Evolutionary conservation across 1,284 basidiomycete genomes (phyloP).

Genomic region (Puccinia brachypodii): DNA sequence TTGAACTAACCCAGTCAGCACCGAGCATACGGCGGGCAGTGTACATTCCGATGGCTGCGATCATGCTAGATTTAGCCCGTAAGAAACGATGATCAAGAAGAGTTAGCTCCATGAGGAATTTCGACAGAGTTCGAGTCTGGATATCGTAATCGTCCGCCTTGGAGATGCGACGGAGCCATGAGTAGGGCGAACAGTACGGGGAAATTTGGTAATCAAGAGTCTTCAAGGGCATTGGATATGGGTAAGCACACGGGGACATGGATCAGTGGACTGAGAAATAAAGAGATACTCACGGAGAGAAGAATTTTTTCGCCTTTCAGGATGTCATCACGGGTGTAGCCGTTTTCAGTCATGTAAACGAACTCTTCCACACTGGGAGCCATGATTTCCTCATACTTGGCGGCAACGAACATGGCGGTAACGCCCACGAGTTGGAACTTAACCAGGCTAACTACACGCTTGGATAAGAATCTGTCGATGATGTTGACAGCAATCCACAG

Average conservation of each 20-base stretch:
- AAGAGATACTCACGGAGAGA: slow-evolving; percentile 63
- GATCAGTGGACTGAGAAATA: background rate
- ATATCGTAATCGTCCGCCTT: slow-evolving; percentile 99
- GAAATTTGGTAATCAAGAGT: slow-evolving; percentile 94
- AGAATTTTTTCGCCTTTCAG: slow-evolving; percentile 97
- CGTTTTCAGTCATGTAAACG: slow-evolving; percentile 94
- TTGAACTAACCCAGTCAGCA: slow-evolving; percentile 81
- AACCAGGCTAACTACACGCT: slow-evolving; percentile 65
- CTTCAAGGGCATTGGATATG: slow-evolving; percentile 53
- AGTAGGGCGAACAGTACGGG: slow-evolving; percentile 97
- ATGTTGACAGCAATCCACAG: slow-evolving; percentile 69
- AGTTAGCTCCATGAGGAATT: slow-evolving; percentile 96
- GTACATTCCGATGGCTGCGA: slow-evolving; percentile 99
- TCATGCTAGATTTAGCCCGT: slow-evolving; percentile 84
- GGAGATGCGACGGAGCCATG: slow-evolving; percentile 97
- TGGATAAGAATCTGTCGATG: slow-evolving; percentile 67
- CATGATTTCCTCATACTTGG: slow-evolving; percentile 65
- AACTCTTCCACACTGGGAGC: slow-evolving; percentile 78
- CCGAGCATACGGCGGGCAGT: slow-evolving; percentile 85
- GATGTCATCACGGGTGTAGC: slow-evolving; percentile 91
- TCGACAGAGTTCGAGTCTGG: slow-evolving; percentile 93
- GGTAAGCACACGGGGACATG: slow-evolving; percentile 12
- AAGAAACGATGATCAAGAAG: slow-evolving; percentile 91
- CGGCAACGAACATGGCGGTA: slow-evolving; percentile 68
- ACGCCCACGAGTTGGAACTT: slow-evolving; percentile 69